Evolutionary conservation across 371 early-diverging fungal genomes (phyloP), one percentile per base, ranked within the genome.

Genomic region (Amoeboradix gromovi): DNA sequence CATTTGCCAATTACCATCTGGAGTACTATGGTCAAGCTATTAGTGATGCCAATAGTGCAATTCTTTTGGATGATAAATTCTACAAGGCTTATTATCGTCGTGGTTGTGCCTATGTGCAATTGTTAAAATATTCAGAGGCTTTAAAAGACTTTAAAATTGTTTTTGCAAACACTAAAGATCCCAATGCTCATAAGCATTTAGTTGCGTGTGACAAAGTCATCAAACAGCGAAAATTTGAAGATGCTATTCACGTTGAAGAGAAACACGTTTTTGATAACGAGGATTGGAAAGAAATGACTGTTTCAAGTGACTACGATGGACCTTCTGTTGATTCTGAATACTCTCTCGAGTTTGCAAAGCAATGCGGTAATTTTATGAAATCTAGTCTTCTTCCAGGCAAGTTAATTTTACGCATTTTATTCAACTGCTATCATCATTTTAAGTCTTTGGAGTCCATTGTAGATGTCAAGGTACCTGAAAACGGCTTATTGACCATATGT

Each of bases 21-120:
- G 95, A 95, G 77, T 83, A 85, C 68, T 94, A 90, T 77, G 93
- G 91, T 1, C 86, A 86, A 69, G 92, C 92, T 65, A 86, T 90
- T 72, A 74, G 80, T 16, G 94, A 93, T 78, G 89, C 94, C 29
- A 83, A 91, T 69, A 77, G 79, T 70, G 93, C 94, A 17, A 80
- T 96, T 5, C 79, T 79, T 68, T 74, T 92, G 0, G 91, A 94
- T 78, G 83, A 90, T 2, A 78, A 73, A 28, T 90, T 86, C 74
- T 82, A 84, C 72, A 96, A 96, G 81, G 94, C 84, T 0, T 90
- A 90, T 74, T 93, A 88, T 75, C 83, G 94, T 29, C 80, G 91
- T 66, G 94, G 91, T 0, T 80, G 83, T n/a, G 92, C 89, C 0
- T 81, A 89, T 70, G 84, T 89, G 84, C 88, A 86, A 0, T 76